Percentiles rank a stretch among this genome's conserved stretches.
These are phyloP conservation scores for Hyphopichia fennica DNA, from an alignment of 1,139 yeast genomes.

Conservation along the genomic window DNA sequence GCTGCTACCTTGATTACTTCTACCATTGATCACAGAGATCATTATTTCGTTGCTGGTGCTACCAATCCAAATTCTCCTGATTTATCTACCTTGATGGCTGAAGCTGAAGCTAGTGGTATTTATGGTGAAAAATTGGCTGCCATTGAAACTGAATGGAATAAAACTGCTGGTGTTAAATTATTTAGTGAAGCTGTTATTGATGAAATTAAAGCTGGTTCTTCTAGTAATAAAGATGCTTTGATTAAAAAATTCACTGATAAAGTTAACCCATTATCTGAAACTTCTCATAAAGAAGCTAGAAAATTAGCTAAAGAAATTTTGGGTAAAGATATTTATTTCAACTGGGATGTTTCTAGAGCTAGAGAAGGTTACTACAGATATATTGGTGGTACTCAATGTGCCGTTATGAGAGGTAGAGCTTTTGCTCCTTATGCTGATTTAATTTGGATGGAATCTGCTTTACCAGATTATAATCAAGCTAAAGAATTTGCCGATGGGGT, in stretches of 20 bases:
- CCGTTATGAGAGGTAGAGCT: constrained; percentile 95
- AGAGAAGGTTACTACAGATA: constrained; percentile 98
- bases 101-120: constrained; percentile 75
- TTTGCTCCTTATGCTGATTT: constrained; percentile 94
- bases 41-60: constrained; percentile 86
- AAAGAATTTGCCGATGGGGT: constrained; percentile 94
- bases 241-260: constrained; percentile 65
- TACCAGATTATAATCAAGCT: constrained; percentile 93
- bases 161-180: constrained; percentile 80
- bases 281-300: constrained; percentile 81
- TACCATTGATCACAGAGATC: constrained; percentile 93
- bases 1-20: constrained; percentile 95
- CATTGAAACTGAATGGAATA: constrained; percentile 82
- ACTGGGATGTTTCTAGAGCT: constrained; percentile 96
- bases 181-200: constrained; percentile 92
- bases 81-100: constrained; percentile 74
- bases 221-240: constrained; percentile 63
- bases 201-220: constrained; percentile 64
- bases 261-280: constrained; percentile 73
- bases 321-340: constrained; percentile 84
- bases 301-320: constrained; percentile 71
- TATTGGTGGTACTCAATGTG: constrained; percentile 96
- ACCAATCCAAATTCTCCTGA: constrained; percentile 81
- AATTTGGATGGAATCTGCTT: constrained; percentile 98
- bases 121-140: constrained; percentile 68